A percentile compares a stretch with the other conserved stretches of the same genome.
These are phyloP conservation scores for Sporothrix dimorphospora DNA, from an alignment of 2,329 filamentous ascomycete species.

Conservation along the genomic window DNA sequence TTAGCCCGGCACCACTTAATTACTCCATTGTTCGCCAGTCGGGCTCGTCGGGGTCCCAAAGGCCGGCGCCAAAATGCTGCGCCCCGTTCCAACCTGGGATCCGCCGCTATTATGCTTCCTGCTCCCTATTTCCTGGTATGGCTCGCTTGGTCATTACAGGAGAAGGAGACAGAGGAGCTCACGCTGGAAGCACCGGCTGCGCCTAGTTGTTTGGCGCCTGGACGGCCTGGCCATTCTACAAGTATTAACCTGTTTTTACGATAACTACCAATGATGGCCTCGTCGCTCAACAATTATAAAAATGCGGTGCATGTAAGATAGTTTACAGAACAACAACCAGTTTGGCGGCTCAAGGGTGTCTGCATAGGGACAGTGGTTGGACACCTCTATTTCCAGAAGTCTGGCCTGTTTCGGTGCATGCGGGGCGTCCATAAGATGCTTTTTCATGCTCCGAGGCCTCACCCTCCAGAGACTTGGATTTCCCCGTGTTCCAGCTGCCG, in stretches of 20 bases:
- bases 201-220: not conserved
- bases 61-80: slow-evolving; percentile 23
- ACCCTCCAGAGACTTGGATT: not conserved
- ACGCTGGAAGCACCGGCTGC: not conserved
- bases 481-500: slow-evolving; percentile 1
- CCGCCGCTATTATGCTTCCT: not conserved
- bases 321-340: not conserved
- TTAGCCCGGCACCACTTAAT: slow-evolving; percentile 9
- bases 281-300: not conserved
- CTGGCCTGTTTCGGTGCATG: not conserved
- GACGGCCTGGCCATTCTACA: not conserved
- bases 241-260: not conserved
- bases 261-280: not conserved
- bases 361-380: not conserved
- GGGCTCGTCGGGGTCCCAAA: not conserved
- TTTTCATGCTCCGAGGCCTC: not conserved
- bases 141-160: not conserved
- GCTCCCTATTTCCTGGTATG: not conserved
- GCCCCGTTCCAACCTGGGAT: not conserved
- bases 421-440: not conserved
- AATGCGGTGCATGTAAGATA: not conserved
- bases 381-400: no score
- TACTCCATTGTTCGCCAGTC: not conserved
- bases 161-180: not conserved
- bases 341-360: not conserved